Percentiles rank a stretch among this genome's conserved stretches.
phyloP scores from a whole-genome alignment of 2,329 filamentous ascomycete genomes.

The Phoma sp. region DNA sequence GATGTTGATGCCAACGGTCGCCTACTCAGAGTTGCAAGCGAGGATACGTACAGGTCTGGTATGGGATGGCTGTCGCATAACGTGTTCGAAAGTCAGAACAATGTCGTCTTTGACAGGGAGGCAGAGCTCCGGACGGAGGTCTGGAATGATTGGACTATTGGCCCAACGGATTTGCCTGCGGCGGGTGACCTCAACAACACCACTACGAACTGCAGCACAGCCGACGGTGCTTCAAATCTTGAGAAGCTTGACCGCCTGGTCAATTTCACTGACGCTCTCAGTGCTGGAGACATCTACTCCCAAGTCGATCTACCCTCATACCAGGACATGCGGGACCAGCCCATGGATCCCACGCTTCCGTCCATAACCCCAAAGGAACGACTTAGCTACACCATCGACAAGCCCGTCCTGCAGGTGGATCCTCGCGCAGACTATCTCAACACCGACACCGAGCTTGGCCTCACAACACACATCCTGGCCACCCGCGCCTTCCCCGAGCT shows the following conservation, averaged over 20 bases:
- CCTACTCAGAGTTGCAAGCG: conserved; percentile 77
- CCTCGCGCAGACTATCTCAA: conserved; percentile 52
- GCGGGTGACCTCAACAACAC: conserved; percentile 51
- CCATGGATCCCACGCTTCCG: conserved; percentile 69
- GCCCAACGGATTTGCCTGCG: conserved; percentile 61
- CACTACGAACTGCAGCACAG: neutral
- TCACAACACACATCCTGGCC: conserved; percentile 30
- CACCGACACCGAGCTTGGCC: conserved; percentile 45
- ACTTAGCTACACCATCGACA: conserved; percentile 61
- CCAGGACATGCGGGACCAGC: conserved; percentile 47
- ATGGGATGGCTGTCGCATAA: conserved; percentile 80
- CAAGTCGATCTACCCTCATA: conserved; percentile 54
- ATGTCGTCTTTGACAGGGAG: conserved; percentile 56
- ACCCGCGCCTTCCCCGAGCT: conserved; percentile 21
- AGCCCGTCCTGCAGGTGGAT: conserved; percentile 61
- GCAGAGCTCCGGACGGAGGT: conserved; percentile 69
- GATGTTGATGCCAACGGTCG: conserved; percentile 72
- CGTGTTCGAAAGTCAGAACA: conserved; percentile 49
- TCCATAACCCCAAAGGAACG: conserved; percentile 60
- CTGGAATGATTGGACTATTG: conserved; percentile 72
- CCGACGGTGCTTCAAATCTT: neutral
- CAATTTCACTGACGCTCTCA: conserved; percentile 64
- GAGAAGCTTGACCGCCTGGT: conserved; percentile 57
- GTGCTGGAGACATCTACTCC: conserved; percentile 68
- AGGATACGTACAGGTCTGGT: conserved; percentile 74